A percentile compares a stretch with the other conserved stretches of the same genome.
These are phyloP conservation scores for Corymbia citriodora DNA, from an alignment of 441 rosid genomes.

Conservation along the genomic window DNA sequence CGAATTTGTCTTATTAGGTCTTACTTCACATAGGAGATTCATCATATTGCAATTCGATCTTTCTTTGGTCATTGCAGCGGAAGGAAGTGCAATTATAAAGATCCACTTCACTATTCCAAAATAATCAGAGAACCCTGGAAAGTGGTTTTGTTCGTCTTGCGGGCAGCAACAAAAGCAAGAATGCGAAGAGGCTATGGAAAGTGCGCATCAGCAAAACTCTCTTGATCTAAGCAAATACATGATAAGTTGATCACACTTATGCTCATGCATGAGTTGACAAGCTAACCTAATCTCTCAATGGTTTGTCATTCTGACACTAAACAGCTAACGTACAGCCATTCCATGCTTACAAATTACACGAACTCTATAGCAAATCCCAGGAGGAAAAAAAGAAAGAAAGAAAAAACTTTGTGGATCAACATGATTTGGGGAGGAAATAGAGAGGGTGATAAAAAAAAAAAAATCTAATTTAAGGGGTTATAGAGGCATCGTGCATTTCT, in stretches of 20 bases:
- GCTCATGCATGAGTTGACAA: not conserved
- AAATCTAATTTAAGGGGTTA: constrained; percentile 20
- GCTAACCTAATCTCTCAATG: not conserved
- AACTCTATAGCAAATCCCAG: not conserved
- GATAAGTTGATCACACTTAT: not conserved
- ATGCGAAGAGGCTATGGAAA: not conserved
- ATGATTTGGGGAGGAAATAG: not conserved
- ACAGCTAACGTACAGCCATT: not conserved
- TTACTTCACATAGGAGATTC: not conserved
- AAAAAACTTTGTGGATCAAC: not conserved
- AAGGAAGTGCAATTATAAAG: not conserved
- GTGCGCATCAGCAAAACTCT: not conserved
- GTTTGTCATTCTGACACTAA: not conserved
- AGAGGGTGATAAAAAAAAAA: not conserved
- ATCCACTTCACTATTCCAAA: not conserved
- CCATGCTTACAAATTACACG: not conserved
- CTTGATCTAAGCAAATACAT: not conserved
- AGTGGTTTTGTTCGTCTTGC: not conserved
- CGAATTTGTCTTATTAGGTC: not conserved
- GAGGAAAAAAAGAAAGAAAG: not conserved
- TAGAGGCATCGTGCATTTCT: constrained; percentile 89
- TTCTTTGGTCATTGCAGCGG: not conserved
- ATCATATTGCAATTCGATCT: not conserved
- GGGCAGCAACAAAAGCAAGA: not conserved
- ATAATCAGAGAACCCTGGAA: not conserved